Percentiles rank a stretch among this genome's conserved stretches.
phyloP scores from a whole-genome alignment of 306 rosid species.

The Mimosa bimucronata region DNA sequence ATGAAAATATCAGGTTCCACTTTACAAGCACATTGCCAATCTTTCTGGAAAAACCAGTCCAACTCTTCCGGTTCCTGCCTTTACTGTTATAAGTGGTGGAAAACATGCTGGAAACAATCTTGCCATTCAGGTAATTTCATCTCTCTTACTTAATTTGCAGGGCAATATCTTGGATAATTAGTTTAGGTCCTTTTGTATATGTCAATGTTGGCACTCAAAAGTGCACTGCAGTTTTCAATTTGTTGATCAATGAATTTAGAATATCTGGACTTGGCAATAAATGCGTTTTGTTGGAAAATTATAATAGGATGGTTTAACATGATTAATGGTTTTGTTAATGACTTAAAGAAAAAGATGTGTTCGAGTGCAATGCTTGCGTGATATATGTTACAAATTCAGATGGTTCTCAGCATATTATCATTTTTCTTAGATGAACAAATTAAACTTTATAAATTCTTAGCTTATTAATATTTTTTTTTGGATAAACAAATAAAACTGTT shows the following conservation, averaged over 20 bases:
- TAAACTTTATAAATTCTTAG: too few species aligned
- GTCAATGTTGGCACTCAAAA: not conserved
- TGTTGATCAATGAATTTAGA: too few species aligned
- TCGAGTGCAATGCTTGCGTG: not conserved
- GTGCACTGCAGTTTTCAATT: too few species aligned
- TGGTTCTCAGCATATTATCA: not conserved
- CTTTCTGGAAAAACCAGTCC: slow-evolving; percentile 70
- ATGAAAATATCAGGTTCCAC: slow-evolving; percentile 71
- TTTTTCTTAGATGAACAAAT: too few species aligned
- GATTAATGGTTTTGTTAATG: not conserved
- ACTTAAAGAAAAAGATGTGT: not conserved
- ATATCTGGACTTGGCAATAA: not conserved
- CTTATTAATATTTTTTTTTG: not conserved
- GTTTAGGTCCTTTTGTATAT: not conserved
- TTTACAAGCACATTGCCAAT: slow-evolving; percentile 91
- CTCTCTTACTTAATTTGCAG: not conserved
- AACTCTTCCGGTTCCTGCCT: slow-evolving; percentile 92
- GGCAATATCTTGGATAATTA: too few species aligned
- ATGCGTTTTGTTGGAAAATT: not conserved
- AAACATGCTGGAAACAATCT: slow-evolving; percentile 88
- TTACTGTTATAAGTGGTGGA: slow-evolving; percentile 93
- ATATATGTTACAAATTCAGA: not conserved
- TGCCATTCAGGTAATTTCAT: slow-evolving; percentile 74
- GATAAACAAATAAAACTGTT: too few species aligned
- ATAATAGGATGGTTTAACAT: not conserved